Evolutionary conservation across 169 alveolate genomes (phyloP), one percentile per base, ranked within the genome.

Genomic region (Plasmodium malariae): DNA sequence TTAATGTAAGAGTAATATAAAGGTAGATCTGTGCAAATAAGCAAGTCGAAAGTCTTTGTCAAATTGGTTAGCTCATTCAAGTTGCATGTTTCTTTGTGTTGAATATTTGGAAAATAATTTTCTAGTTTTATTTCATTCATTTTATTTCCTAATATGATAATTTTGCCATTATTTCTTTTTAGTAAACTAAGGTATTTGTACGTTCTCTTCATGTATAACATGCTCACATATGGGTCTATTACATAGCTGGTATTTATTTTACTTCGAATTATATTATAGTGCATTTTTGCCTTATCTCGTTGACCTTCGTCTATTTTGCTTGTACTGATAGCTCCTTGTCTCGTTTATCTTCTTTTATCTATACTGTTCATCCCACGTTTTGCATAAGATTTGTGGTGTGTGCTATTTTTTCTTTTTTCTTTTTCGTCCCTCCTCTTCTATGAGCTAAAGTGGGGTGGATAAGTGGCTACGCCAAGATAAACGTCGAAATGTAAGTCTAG

Each of bases 1-100:
- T 78, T 71, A 59, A 94, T 72, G 60, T 92, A 83, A 14, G 87
- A 65, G 24, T 93, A 94, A 87, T 89, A 94, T 21, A 92, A 87
- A 9, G 87, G 88, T 14, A 94, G 88, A 92, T 94, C 96, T 12
- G 94, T 92, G 49, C 96, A 94, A 21, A 94, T 76, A 0, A 94
- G 85, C 59, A 94, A 70, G 60, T 94, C 96, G 85, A 30, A 92
- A 59, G 43, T 76, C 49, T 67, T 87, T 21, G 96, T 69, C 14
- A 93, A 92, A 83, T 92, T 88, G 11, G 94, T 88, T 51, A 94
- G 45, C 3, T 48, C 37, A 24, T 89, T 93, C 7, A 94, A 87
- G 30, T 92, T 88, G 3, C 92, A 74, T n/a, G 21, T 34, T 24
- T 74, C 80, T 34, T 57, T 57, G 17, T 78, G 67, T 24, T 65